Percentiles rank a stretch among this genome's conserved stretches.
These are phyloP conservation scores for Cladochytrium replicatum DNA, from an alignment of 192 early-diverging fungal genomes.

Conservation along the genomic window DNA sequence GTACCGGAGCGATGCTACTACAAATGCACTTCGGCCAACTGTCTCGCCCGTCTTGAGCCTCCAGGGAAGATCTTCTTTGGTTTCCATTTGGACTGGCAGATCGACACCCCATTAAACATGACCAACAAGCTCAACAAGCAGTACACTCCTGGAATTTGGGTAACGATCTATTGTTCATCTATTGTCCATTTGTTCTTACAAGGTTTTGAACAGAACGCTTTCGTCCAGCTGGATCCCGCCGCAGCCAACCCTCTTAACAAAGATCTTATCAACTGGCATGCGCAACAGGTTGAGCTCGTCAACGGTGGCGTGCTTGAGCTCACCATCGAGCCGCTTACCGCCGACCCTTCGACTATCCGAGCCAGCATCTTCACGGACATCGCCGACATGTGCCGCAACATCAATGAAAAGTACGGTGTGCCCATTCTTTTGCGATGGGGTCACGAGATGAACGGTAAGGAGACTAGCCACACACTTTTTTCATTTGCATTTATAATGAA, in stretches of 20 bases:
- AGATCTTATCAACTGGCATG: conserved; percentile 24
- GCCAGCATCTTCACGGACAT: conserved; percentile 16
- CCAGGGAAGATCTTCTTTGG: conserved; percentile 6
- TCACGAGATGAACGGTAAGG: conserved; percentile 41
- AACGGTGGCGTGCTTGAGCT: conserved; percentile 24
- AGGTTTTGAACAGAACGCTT: too few relatives aligned
- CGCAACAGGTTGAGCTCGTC: conserved; percentile 10
- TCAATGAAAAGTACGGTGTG: conserved; percentile 23
- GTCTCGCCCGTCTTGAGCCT: conserved; percentile 14
- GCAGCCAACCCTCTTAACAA: not conserved
- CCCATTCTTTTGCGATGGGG: conserved; percentile 32
- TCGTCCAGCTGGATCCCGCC: conserved; percentile 13
- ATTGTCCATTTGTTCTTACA: conserved; percentile 18
- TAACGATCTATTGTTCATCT: not conserved
- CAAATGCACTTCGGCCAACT: conserved; percentile 1
- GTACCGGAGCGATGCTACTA: too few relatives aligned
- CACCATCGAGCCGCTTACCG: conserved; percentile 16
- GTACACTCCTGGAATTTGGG: not conserved
- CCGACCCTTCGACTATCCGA: not conserved
- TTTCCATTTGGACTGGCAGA: conserved; percentile 19
- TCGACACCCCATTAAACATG: conserved; percentile 10
- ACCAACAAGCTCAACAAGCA: conserved; percentile 5
- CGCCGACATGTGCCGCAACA: conserved; percentile 3
- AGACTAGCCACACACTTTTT: not conserved
- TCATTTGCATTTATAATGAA: not conserved